Evolutionary conservation across 768 basidiomycete genomes (phyloP).

Genomic region (Mycena alexandri): DNA sequence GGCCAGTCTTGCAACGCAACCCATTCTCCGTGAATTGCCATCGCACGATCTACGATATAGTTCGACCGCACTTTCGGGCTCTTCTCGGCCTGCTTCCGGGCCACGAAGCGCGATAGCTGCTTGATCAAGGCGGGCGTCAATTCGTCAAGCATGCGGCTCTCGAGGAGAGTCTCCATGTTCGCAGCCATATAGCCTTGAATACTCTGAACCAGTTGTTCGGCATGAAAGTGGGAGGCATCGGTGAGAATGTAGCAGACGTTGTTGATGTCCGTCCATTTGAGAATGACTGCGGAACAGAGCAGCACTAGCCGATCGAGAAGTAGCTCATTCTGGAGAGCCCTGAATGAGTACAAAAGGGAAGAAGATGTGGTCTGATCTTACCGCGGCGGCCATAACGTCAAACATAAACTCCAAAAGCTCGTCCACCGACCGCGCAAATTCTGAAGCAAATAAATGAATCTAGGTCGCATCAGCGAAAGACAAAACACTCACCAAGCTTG

Average conservation of each 20-base stretch:
- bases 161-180: conserved; percentile 90
- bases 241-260: conserved; percentile 86
- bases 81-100: conserved; percentile 71
- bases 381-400: conserved; percentile 86
- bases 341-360: conserved; percentile 3
- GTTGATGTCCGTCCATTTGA: conserved; percentile 73
- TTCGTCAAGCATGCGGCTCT: conserved; percentile 83
- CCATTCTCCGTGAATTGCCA: conserved; percentile 79
- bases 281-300: conserved; percentile 83
- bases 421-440: conserved; percentile 74
- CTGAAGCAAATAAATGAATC: conserved; percentile 50
- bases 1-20: conserved; percentile 78
- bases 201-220: conserved; percentile 72
- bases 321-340: conserved; percentile 77
- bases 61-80: conserved; percentile 75
- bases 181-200: conserved; percentile 84
- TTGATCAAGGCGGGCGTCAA: conserved; percentile 74
- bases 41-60: conserved; percentile 62
- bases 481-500: conserved; percentile 64
- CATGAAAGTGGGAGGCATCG: conserved; percentile 86
- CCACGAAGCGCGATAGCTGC: conserved; percentile 72
- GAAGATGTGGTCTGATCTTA: conserved; percentile 49
- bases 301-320: conserved; percentile 88
- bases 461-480: background rate
- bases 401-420: conserved; percentile 89